A percentile compares a stretch with the other conserved stretches of the same genome.
phyloP scores from a whole-genome alignment of 2,329 filamentous ascomycete species.

The Pseudocercospora fuligena region DNA sequence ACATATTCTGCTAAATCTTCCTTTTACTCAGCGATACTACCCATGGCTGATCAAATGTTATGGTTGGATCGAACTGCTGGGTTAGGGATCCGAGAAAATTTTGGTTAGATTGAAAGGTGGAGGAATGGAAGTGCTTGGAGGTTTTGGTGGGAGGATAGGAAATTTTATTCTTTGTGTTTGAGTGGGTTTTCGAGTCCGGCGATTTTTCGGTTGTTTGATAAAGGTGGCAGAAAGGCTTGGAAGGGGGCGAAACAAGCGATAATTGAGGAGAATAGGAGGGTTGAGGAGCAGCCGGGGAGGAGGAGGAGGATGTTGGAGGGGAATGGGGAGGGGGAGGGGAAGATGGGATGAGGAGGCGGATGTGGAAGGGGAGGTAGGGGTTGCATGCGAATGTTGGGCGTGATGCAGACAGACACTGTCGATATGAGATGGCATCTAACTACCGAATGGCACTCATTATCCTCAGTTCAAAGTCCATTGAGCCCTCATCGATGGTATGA shows the following conservation, averaged over 20 bases:
- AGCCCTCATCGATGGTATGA: no score
- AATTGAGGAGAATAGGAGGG: conserved; percentile 13
- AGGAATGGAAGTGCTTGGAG: conserved; percentile 39
- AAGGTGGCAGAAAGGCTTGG: conserved; percentile 41
- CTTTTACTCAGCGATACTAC: conserved; percentile 33
- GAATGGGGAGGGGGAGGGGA: neutral
- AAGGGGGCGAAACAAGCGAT: conserved; percentile 38
- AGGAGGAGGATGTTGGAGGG: neutral
- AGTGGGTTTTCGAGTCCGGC: conserved; percentile 42
- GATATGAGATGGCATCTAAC: no score
- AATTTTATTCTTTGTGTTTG: conserved; percentile 41
- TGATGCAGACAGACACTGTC: no score
- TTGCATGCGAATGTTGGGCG: no score
- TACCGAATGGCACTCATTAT: no score
- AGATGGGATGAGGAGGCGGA: neutral
- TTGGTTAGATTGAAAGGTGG: conserved; percentile 36
- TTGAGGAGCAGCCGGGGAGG: neutral
- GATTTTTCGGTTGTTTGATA: conserved; percentile 44
- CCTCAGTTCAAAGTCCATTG: no score
- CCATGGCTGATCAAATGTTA: conserved; percentile 31
- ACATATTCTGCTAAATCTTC: conserved; percentile 22
- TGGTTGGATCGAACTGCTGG: conserved; percentile 44
- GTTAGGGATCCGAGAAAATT: conserved; percentile 37
- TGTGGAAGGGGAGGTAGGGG: neutral
- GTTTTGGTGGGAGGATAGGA: conserved; percentile 43